These are phyloP conservation scores for Populus davidiana DNA, from an alignment of 345 rosid species.

Conservation along the genomic window DNA sequence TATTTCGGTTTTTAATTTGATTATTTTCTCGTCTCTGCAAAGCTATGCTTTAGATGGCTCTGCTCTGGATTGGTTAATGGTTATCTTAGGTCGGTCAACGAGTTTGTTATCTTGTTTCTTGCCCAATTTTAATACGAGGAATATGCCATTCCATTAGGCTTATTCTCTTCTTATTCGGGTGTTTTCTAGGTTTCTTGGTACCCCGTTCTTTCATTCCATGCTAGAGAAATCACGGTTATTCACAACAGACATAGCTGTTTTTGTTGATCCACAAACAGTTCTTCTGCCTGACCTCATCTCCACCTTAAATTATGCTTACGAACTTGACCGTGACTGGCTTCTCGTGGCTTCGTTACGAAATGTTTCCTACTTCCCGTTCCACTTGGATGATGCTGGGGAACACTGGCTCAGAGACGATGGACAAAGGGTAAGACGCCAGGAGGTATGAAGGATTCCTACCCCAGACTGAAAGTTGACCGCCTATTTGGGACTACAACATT, in stretches of 20 bases:
- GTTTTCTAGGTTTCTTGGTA: constrained; percentile 66
- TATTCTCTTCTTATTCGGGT: background rate
- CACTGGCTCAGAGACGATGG: constrained; percentile 57
- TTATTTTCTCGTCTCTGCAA: background rate
- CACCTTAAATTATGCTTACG: constrained; percentile 50
- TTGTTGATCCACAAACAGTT: constrained; percentile 52
- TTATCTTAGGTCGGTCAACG: background rate
- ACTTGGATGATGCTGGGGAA: constrained; percentile 47
- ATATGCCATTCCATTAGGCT: background rate
- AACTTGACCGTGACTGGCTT: constrained; percentile 64
- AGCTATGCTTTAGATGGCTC: background rate
- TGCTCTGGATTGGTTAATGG: background rate
- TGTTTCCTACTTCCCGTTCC: constrained; percentile 52
- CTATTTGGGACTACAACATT: constrained; percentile 19
- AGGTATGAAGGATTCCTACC: constrained; percentile 52
- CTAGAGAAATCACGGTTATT: constrained; percentile 50
- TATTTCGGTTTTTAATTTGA: background rate
- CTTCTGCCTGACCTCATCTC: constrained; percentile 56
- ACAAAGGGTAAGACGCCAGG: constrained; percentile 36
- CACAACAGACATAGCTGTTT: constrained; percentile 50
- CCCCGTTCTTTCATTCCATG: constrained; percentile 87
- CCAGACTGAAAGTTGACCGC: constrained; percentile 23
- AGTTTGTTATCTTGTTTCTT: background rate
- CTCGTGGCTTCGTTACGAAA: constrained; percentile 59
- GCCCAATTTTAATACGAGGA: background rate